Base-by-base conservation (phyloP, 225 moss, liverwort and hornwort species). In the Rhytidiadelphus loreus region DNA sequence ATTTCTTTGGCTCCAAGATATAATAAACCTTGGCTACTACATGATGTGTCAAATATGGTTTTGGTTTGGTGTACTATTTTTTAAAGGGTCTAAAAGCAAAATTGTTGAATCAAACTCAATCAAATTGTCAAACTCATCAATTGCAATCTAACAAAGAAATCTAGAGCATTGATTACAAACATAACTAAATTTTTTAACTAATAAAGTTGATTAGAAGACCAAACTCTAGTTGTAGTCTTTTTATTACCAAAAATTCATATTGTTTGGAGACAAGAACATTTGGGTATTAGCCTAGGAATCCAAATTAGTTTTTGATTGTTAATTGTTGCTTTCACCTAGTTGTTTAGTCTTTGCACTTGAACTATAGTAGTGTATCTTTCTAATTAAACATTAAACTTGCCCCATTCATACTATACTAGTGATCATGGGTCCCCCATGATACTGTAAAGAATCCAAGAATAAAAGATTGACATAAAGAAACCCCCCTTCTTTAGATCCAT, bases 381-480 rank as follows among this genome's bases (percentile, higher is more conserved):
- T 22, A 22, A 6, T 22, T 43, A 26, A 43, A 24, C 15, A 71
- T 43, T 15, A 64, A 4, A 23, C 39, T 39, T 23, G 13, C 6
- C 12, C 39, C 7, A 22, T 23, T 13, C 7, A 13, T 23, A 39
- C 22, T 68, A 22, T 12, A 12, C 3, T 3, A 68, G 7, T 7
- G 12, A 68, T n/a, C 0, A 13, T n/a, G 3, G 70, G 5, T 16
- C 26, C 5, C 2, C 1, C 0, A 0, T 16, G 16, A 43, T 16
- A 16, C 0, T 72, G 3, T 44, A 6, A 1, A 44, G 3, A 44
- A 72, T 1, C 6, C 2, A 28, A 9, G 1, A 28, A 43, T 71
- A 43, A 41, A 26, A 4, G 2, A 44, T 29, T 9, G 2, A 3
- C 9, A 72, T 15, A 6, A 13, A 70, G 4, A n/a, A 68, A n/a